phyloP scores from a whole-genome alignment of 192 early-diverging fungal species.

The Umbelopsis ramanniana region DNA sequence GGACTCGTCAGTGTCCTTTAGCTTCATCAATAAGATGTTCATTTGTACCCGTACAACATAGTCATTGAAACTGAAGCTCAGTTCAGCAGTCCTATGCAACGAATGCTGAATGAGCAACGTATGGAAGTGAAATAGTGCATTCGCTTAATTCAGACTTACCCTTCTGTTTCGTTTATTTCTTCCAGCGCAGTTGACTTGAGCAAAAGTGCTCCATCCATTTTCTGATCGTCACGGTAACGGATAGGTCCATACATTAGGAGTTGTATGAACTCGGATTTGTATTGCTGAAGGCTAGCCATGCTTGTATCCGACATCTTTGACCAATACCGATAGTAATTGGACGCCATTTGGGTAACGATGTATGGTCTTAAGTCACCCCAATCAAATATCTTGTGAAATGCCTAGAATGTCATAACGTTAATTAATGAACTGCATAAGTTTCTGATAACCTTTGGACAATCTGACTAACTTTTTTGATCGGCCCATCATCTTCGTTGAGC shows the following conservation, averaged over 20 bases:
- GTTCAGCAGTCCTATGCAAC: constrained; percentile 26
- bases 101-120: neutral
- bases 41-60: constrained; percentile 56
- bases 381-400: constrained; percentile 27
- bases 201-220: constrained; percentile 50
- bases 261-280: constrained; percentile 33
- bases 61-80: constrained; percentile 44
- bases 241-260: constrained; percentile 54
- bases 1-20: constrained; percentile 31
- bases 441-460: neutral
- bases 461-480: constrained; percentile 35
- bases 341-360: constrained; percentile 25
- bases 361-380: constrained; percentile 35
- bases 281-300: constrained; percentile 19
- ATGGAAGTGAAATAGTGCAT: neutral
- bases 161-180: constrained; percentile 24
- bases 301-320: constrained; percentile 2
- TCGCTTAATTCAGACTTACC: constrained; percentile 20
- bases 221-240: constrained; percentile 55
- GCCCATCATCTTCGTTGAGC: constrained; percentile 36
- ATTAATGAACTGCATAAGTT: neutral
- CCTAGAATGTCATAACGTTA: constrained; percentile 10
- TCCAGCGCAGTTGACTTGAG: constrained; percentile 34
- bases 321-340: constrained; percentile 34
- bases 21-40: constrained; percentile 48